Percentiles rank a stretch among this genome's conserved stretches.
These are phyloP conservation scores for Blumeria hordei DNA, from an alignment of 2,329 filamentous ascomycete genomes.

Conservation along the genomic window DNA sequence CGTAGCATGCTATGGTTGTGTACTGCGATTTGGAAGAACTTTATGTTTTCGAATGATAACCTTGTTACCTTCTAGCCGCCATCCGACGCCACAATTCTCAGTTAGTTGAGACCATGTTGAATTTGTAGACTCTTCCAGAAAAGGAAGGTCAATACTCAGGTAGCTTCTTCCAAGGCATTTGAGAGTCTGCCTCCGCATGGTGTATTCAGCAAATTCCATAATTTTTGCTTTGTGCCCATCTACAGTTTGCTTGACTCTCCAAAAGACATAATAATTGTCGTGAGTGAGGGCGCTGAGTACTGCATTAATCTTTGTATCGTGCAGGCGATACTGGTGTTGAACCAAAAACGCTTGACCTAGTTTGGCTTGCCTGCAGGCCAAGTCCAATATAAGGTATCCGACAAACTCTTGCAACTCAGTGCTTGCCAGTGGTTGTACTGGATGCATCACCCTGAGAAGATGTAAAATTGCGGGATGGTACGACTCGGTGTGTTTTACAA, in stretches of 20 bases:
- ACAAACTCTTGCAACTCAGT: slow-evolving; percentile 59
- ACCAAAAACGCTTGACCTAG: slow-evolving; percentile 49
- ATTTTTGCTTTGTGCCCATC: slow-evolving; percentile 61
- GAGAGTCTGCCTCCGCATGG: slow-evolving; percentile 51
- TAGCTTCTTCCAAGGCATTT: slow-evolving; percentile 76
- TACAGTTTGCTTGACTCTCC: slow-evolving; percentile 42
- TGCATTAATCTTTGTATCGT: slow-evolving; percentile 42
- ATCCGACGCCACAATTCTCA: slow-evolving; percentile 51
- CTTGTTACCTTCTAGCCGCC: slow-evolving; percentile 49
- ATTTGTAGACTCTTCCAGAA: slow-evolving; percentile 44
- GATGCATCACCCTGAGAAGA: slow-evolving; percentile 49
- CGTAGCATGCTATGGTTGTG: too few species aligned
- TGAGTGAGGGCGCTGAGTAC: slow-evolving; percentile 47
- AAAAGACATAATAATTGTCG: slow-evolving; percentile 66
- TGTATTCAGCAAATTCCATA: slow-evolving; percentile 57
- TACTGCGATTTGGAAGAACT: slow-evolving; percentile 14
- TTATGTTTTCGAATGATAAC: slow-evolving; percentile 52
- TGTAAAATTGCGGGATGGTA: slow-evolving; percentile 75
- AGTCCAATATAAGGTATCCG: slow-evolving; percentile 63
- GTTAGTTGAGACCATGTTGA: slow-evolving; percentile 48
- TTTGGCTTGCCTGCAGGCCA: slow-evolving; percentile 61
- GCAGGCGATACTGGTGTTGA: slow-evolving; percentile 33
- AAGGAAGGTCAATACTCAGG: slow-evolving; percentile 40
- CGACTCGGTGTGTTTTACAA: slow-evolving; percentile 61
- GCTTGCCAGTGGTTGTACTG: slow-evolving; percentile 37